phyloP scores from a whole-genome alignment of 2,329 filamentous ascomycete species.

The Xylariaceae sp. region DNA sequence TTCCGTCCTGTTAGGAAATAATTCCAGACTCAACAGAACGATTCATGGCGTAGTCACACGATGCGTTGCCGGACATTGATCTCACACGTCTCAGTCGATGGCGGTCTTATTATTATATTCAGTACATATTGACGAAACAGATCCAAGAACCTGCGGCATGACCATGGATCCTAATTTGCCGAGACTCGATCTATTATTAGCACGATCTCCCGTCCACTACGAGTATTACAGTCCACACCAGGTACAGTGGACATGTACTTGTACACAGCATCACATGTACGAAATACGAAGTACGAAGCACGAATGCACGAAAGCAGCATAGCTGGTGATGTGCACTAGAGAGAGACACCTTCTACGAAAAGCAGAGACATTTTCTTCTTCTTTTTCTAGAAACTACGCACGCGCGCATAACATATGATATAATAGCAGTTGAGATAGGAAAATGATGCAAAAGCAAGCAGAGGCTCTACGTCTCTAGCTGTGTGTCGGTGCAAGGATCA shows the following conservation, averaged over 20 bases:
- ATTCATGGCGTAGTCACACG: not conserved
- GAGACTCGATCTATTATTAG: constrained; percentile 18
- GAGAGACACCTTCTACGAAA: not conserved
- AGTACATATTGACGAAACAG: not conserved
- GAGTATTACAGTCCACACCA: not conserved
- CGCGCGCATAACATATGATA: not conserved
- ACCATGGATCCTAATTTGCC: constrained; percentile 3
- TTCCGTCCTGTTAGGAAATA: no score
- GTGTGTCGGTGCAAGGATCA: no score
- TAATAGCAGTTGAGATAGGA: no score
- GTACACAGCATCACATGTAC: no score
- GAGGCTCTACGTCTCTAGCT: no score
- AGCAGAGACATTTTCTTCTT: not conserved
- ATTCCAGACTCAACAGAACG: not conserved
- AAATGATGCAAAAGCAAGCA: no score
- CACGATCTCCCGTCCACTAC: constrained; percentile 2
- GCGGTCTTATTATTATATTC: not conserved
- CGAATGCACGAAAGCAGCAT: no score
- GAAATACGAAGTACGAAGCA: no score
- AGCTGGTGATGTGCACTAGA: not conserved
- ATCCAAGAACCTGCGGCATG: not conserved
- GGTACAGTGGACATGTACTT: no score
- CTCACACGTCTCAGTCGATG: not conserved
- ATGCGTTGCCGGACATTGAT: not conserved
- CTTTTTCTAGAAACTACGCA: constrained; percentile 1